Evolutionary conservation across 164 flowering plant species (phyloP).

Genomic region (Magnolia sinica): DNA sequence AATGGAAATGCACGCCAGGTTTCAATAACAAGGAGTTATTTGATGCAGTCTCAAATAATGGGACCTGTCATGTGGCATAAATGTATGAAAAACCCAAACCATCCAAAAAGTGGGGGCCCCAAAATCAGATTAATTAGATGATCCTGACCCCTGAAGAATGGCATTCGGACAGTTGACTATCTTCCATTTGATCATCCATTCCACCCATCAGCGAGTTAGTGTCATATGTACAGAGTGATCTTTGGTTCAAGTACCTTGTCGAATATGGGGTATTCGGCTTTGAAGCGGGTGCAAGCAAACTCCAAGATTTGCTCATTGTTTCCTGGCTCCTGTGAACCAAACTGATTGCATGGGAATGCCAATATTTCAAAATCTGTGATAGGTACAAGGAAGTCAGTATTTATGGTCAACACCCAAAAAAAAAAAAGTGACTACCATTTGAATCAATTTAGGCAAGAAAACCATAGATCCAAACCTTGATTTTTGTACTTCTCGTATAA

Average conservation of each 20-base stretch:
- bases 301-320: slow-evolving; percentile 62
- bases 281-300: slow-evolving; percentile 80
- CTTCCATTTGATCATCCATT: slow-evolving; percentile 44
- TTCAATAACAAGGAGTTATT: not conserved
- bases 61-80: no score
- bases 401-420: no score
- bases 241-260: slow-evolving; percentile 51
- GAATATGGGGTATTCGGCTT: slow-evolving; percentile 84
- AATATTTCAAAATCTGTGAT: slow-evolving; percentile 71
- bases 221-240: slow-evolving; percentile 19
- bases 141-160: slow-evolving; percentile 63
- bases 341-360: slow-evolving; percentile 95
- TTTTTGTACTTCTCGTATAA: slow-evolving; percentile 71
- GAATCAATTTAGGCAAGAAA: no score
- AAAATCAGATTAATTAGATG: not conserved
- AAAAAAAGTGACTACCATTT: no score
- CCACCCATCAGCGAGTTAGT: slow-evolving; percentile 16
- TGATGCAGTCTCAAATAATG: no score
- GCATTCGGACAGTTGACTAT: slow-evolving; percentile 32
- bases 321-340: slow-evolving; percentile 85
- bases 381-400: not conserved
- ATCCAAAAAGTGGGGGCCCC: not conserved
- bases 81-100: no score
- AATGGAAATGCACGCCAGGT: no score
- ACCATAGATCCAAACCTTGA: slow-evolving; percentile 47